Conservation (phyloP, 257 asterid species). For the Gentiana dahurica region DNA sequence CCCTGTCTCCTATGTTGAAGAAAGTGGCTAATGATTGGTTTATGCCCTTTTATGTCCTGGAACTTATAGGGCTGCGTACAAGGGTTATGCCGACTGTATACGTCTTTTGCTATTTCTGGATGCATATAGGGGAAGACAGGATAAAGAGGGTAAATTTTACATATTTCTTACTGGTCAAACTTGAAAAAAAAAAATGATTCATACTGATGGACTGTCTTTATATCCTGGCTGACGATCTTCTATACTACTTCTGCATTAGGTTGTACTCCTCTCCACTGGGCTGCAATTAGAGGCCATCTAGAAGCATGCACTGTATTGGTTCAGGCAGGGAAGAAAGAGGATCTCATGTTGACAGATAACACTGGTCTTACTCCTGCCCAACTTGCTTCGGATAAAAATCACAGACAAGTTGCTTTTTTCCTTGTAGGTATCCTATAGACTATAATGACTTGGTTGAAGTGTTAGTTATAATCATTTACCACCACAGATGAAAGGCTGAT, state of each 20-base stretch:
- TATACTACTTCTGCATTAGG: constrained; percentile 35
- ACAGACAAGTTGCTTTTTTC: constrained; percentile 96
- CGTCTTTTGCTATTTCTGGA: constrained; percentile 86
- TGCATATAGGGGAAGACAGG: constrained; percentile 89
- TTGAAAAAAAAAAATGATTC: not conserved
- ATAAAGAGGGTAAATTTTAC: constrained; percentile 67
- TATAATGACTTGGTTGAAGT: not conserved
- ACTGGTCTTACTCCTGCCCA: constrained; percentile 98
- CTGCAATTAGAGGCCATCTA: constrained; percentile 88
- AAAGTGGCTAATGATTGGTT: not conserved
- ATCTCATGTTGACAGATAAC: constrained; percentile 74
- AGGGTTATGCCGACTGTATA: constrained; percentile 93
- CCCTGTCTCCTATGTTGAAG: not conserved
- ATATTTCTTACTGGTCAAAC: not conserved
- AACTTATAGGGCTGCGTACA: constrained; percentile 90
- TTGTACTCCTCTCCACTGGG: constrained; percentile 98
- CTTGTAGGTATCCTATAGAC: constrained; percentile 62
- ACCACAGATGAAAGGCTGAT: too few relatives aligned
- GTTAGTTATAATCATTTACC: too few relatives aligned
- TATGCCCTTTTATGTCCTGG: constrained; percentile 2
- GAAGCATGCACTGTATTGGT: constrained; percentile 99
- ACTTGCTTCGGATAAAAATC: constrained; percentile 90
- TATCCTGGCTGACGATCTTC: constrained; percentile 2
- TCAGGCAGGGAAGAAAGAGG: constrained; percentile 95
- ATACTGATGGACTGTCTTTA: not conserved